Evolutionary conservation across 2,329 filamentous ascomycete genomes (phyloP).

Genomic region (Byssoonygena ceratinophila): DNA sequence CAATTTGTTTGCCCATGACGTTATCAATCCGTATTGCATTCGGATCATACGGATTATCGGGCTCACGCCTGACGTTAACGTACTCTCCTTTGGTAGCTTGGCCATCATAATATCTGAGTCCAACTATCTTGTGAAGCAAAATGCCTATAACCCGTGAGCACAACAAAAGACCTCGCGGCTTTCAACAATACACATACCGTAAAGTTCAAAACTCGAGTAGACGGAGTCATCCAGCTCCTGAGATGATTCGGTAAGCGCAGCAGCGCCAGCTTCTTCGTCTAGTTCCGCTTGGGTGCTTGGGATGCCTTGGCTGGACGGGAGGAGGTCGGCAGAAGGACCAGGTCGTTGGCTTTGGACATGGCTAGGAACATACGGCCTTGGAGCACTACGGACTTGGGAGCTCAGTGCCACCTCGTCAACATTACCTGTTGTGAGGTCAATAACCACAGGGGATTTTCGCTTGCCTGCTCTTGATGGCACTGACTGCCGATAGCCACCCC

Average conservation of each 20-base stretch:
- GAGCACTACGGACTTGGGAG: conserved; percentile 3
- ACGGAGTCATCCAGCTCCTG: conserved; percentile 31
- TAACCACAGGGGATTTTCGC: conserved; percentile 13
- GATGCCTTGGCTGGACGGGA: conserved; percentile 26
- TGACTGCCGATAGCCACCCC: neutral
- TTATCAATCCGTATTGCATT: conserved; percentile 75
- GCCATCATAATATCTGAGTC: conserved; percentile 53
- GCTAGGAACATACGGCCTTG: neutral
- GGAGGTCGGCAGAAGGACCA: conserved; percentile 22
- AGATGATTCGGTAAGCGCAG: conserved; percentile 25
- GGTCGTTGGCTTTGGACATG: conserved; percentile 22
- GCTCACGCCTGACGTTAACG: conserved; percentile 55
- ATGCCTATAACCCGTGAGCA: conserved; percentile 20
- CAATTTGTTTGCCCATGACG: conserved; percentile 63
- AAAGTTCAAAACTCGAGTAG: conserved; percentile 28
- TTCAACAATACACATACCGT: conserved; percentile 28
- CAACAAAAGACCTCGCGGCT: neutral
- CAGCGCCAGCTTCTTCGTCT: conserved; percentile 31
- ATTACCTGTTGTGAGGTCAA: conserved; percentile 25
- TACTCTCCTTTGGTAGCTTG: conserved; percentile 53
- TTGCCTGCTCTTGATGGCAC: conserved; percentile 4
- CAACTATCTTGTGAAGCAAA: conserved; percentile 48
- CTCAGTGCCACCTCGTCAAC: conserved; percentile 11
- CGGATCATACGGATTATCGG: conserved; percentile 56
- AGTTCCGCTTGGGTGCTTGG: conserved; percentile 23